Base-by-base conservation (phyloP, 2,329 filamentous ascomycete species). In the Aschersonia sp. region DNA sequence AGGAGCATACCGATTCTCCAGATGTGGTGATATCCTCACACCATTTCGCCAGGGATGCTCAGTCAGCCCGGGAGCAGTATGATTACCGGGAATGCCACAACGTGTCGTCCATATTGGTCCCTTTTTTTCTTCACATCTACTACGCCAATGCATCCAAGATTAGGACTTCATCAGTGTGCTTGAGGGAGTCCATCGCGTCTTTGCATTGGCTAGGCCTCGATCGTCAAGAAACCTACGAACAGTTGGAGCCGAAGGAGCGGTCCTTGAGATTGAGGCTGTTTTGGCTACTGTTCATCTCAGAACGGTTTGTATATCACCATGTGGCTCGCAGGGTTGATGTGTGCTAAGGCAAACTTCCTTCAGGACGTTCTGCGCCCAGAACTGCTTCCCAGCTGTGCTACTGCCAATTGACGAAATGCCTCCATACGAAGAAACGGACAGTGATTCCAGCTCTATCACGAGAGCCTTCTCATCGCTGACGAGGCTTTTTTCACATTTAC, bases 71-170 rank as follows among this genome's bases (percentile, higher is more conserved):
- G 3, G 52, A 59, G 2, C 48, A 50, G 6, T 58, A 56, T 46
- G 55, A 57, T 42, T 56, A 57, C 12, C 51, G 56, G 6, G 57
- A 59, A 43, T 40, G 46, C 20, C 46, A 44, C 12, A 44, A 55
- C 44, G 6, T 51, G 49, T 31, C 51, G 30, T 60, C 58, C 3
- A 41, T 57, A 9, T 35, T 60, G 4, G 58, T 54, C 42, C 51
- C 58, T 1, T 59, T 60, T 47, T 59, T 60, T 40, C 48, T 60
- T 1, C 58, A 60, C 42, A 50, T 60, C 20, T 60, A 60, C 43
- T 58, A 56, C 32, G 54, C 58, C 32, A 60, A 60, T 6, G 54
- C 57, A 6, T 50, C 53, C n/a, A 60, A 59, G 31, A 31, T 59
- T n/a, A 50, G 55, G 6, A 59, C 55, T 3, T 55, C 57, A 29